phyloP scores from a whole-genome alignment of 768 basidiomycete genomes.

The Suillus occidentalis region DNA sequence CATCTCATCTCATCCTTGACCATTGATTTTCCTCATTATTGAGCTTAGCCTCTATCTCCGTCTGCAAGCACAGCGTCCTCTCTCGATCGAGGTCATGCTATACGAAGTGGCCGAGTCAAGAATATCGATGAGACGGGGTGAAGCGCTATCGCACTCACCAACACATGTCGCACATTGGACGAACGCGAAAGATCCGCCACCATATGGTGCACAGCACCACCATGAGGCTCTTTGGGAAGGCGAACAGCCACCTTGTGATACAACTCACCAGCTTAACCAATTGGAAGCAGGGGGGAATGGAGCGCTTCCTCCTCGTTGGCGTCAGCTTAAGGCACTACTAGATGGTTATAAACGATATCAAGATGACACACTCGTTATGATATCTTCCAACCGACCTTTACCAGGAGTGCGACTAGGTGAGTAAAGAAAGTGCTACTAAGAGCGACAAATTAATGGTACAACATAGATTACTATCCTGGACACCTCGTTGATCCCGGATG shows the following conservation, averaged over 20 bases:
- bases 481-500: no score
- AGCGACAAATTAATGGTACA: no score
- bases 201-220: background rate
- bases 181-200: background rate
- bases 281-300: background rate
- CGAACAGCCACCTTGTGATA: background rate
- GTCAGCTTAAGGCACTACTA: background rate
- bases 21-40: no score
- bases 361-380: background rate
- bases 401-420: no score
- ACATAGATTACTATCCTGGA: no score
- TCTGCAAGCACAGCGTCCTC: no score
- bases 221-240: constrained; percentile 1
- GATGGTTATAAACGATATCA: background rate
- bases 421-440: no score
- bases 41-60: no score
- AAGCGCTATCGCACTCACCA: background rate
- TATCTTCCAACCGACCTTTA: background rate
- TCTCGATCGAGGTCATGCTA: no score
- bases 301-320: background rate
- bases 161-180: background rate
- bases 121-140: no score
- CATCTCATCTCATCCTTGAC: no score
- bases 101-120: no score
- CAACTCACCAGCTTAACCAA: background rate